Conservation (phyloP, 2,329 filamentous ascomycete genomes). For the Onygenales sp. region DNA sequence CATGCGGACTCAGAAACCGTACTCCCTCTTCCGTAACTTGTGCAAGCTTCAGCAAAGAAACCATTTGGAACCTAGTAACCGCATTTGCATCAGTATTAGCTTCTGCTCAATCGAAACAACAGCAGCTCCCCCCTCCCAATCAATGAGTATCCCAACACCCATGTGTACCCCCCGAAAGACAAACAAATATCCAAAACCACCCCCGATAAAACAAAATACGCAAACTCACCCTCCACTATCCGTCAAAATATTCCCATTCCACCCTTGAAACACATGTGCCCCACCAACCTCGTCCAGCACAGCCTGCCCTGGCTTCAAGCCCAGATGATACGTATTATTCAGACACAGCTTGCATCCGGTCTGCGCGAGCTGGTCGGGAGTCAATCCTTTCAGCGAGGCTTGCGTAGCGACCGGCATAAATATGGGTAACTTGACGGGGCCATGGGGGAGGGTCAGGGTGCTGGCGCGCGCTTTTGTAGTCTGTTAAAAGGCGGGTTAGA, state of each 20-base stretch:
- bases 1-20: constrained; percentile 89
- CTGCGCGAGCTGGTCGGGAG: constrained; percentile 81
- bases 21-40: constrained; percentile 94
- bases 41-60: constrained; percentile 85
- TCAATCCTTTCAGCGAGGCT: constrained; percentile 88
- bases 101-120: neutral
- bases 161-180: neutral
- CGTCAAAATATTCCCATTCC: constrained; percentile 91
- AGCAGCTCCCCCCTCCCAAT: neutral
- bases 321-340: constrained; percentile 97
- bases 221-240: constrained; percentile 42
- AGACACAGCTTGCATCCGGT: constrained; percentile 84
- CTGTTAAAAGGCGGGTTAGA: constrained; percentile 38
- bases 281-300: constrained; percentile 81
- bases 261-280: constrained; percentile 88
- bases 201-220: neutral
- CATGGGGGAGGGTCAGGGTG: constrained; percentile 79
- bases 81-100: constrained; percentile 1
- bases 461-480: constrained; percentile 92
- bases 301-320: constrained; percentile 86
- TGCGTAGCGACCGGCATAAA: constrained; percentile 99
- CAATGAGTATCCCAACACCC: neutral
- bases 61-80: constrained; percentile 82
- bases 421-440: constrained; percentile 76
- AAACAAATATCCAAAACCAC: neutral